Base-by-base conservation (phyloP, 306 rosid species). In the Canavalia ensiformis region DNA sequence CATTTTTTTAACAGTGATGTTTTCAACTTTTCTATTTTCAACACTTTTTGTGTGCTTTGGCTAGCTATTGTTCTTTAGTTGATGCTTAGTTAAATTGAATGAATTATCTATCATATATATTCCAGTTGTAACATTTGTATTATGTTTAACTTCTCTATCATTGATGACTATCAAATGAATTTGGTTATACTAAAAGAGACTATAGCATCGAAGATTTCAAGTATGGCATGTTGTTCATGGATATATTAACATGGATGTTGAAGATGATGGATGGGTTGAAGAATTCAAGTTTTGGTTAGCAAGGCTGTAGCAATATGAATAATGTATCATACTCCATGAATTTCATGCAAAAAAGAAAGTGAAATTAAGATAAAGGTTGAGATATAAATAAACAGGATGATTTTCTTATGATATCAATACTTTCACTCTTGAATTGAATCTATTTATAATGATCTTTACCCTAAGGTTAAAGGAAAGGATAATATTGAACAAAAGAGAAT, bases 401-500 rank as follows among this genome's bases (percentile, higher is more conserved):
- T 10, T 31, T 59, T 59, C 66, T 30, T 59, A 9, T 33, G 66
- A 59, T 59, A 31, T 10, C 42, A 31, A 2, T 33, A 18, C 3
- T 4, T 59, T 59, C 3, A 59, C 3, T 59, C 66, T 30, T 57
- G 1, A 30, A 59, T 30, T 59, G 66, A 7, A 56, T 28, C 1
- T 6, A 34, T 10, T 59, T 59, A 59, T 18, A 18, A 18, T 18
- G 25, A 18, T 18, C 25, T 18, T 18, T 18, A 18, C 25, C 25
- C 25, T 56, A 51, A 45, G 59, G 70, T 46, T 77, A 57, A 57
- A 68, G 59, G 69, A 69, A 69, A 60, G 60, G 55, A 79, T 70
- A 69, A 45, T 41, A 45, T 51, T 71, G 9, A 78, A 56, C 71
- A 35, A 51, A 72, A 37, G 81, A 78, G 72, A 72, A 66, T 73